Conservation (phyloP, 2,329 filamentous ascomycete species). For the Kalmusia sp. region DNA sequence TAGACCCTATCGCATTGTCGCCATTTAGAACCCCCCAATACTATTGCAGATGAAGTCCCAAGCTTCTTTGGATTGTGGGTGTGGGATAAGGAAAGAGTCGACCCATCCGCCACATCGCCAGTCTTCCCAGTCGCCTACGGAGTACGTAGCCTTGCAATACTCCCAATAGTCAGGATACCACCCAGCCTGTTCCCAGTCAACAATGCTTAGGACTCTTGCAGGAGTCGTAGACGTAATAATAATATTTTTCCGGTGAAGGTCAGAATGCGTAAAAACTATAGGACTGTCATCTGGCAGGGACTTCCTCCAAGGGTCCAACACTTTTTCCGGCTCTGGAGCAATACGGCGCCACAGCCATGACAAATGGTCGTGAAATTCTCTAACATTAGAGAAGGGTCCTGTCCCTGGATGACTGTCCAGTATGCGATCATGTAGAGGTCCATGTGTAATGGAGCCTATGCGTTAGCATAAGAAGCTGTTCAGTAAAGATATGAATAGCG, state of each 20-base stretch:
- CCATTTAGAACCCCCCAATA: too few species aligned
- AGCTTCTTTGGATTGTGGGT: slow-evolving; percentile 11
- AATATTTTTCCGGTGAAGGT: slow-evolving; percentile 45
- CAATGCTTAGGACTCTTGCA: slow-evolving; percentile 30
- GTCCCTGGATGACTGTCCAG: slow-evolving; percentile 19
- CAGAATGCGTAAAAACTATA: slow-evolving; percentile 45
- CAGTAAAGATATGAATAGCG: neutral
- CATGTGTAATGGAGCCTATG: too few species aligned
- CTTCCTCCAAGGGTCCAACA: slow-evolving; percentile 28
- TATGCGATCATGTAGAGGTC: slow-evolving; percentile 18
- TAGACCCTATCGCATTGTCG: too few species aligned
- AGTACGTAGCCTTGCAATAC: slow-evolving; percentile 34
- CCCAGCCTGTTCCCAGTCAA: slow-evolving; percentile 47
- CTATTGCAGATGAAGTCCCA: slow-evolving; percentile 8
- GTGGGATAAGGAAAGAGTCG: slow-evolving; percentile 13
- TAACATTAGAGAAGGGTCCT: slow-evolving; percentile 29
- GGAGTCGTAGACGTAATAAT: slow-evolving; percentile 32
- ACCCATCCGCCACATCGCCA: slow-evolving; percentile 18
- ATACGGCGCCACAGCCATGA: slow-evolving; percentile 24
- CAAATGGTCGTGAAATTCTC: slow-evolving; percentile 36
- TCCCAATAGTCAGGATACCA: slow-evolving; percentile 49
- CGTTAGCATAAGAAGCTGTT: slow-evolving; percentile 8
- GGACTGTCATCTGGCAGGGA: slow-evolving; percentile 32
- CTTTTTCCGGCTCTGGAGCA: slow-evolving; percentile 23
- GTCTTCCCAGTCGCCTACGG: slow-evolving; percentile 14